Percentiles rank a stretch among this genome's conserved stretches.
phyloP scores from a whole-genome alignment of 352 stramenopile genomes.

The Globisporangium cystogenes region DNA sequence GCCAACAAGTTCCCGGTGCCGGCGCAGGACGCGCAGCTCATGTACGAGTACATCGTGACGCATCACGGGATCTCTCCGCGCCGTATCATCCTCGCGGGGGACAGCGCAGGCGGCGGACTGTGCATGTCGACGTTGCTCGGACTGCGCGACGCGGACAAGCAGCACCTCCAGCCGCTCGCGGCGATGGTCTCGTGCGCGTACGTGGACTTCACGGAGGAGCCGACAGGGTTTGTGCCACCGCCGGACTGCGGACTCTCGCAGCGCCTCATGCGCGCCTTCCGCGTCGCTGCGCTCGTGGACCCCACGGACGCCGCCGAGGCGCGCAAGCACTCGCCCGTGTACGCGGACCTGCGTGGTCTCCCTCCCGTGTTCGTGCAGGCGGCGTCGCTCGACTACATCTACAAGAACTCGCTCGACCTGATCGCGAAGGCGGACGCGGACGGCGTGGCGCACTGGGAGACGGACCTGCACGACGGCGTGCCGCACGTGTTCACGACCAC shows the following conservation, averaged over 20 bases:
- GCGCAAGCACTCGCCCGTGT: conserved; percentile 12
- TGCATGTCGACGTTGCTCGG: conserved; percentile 13
- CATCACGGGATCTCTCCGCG: conserved; percentile 6
- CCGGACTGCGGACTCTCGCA: conserved; percentile 17
- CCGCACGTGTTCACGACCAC: conserved; percentile 62
- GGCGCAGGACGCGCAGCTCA: conserved; percentile 8
- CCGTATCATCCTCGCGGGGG: conserved; percentile 12
- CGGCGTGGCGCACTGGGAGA: conserved; percentile 14
- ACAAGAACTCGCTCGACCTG: conserved; percentile 19
- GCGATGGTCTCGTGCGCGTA: conserved; percentile 16
- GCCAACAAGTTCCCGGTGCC: conserved; percentile 12
- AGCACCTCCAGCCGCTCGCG: conserved; percentile 7
- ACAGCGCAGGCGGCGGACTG: conserved; percentile 14
- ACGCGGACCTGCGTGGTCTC: conserved; percentile 21
- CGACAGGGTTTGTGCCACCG: background rate
- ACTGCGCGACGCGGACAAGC: conserved; percentile 4
- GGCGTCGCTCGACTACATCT: conserved; percentile 26
- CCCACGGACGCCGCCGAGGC: background rate
- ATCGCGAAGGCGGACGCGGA: conserved; percentile 17
- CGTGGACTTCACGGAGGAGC: conserved; percentile 11
- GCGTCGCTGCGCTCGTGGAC: conserved; percentile 3
- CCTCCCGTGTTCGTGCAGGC: conserved; percentile 32
- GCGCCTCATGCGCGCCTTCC: background rate
- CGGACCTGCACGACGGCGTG: conserved; percentile 44
- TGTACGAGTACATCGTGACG: conserved; percentile 16